Conservation (phyloP, 129 eudicot genomes). For the Flaveria brownii region DNA sequence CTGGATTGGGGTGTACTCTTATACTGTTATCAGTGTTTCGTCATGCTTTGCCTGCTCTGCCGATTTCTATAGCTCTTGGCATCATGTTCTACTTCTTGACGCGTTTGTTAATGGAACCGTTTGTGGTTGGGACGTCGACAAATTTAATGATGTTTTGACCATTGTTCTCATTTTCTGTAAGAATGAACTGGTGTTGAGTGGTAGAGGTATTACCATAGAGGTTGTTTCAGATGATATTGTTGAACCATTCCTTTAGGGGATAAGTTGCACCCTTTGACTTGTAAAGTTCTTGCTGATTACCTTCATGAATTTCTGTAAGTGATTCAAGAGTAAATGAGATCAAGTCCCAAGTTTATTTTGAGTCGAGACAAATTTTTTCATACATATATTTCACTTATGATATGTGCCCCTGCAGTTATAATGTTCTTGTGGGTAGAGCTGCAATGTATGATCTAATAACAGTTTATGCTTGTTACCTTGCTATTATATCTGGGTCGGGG, state of each 20-base stretch:
- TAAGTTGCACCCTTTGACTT: not conserved
- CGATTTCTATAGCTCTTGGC: constrained; percentile 86
- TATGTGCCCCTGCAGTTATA: constrained; percentile 38
- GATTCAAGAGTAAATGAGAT: constrained; percentile 35
- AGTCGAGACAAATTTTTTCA: not conserved
- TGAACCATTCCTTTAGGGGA: constrained; percentile 28
- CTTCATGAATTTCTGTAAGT: not conserved
- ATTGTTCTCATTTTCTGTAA: constrained; percentile 8
- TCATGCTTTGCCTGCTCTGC: constrained; percentile 96
- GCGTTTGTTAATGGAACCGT: constrained; percentile 90
- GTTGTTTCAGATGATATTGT: constrained; percentile 9
- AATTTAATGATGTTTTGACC: constrained; percentile 86
- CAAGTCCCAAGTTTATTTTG: constrained; percentile 1
- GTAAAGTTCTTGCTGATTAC: too few relatives aligned
- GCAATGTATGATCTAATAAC: constrained; percentile 99
- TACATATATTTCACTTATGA: not conserved
- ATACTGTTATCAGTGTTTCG: constrained; percentile 87
- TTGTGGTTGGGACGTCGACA: constrained; percentile 88
- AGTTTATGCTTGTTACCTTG: constrained; percentile 97
- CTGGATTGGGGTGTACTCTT: constrained; percentile 94
- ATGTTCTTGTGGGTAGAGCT: constrained; percentile 97
- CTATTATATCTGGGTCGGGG: constrained; percentile 88
- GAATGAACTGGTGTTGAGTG: not conserved
- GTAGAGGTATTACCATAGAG: constrained; percentile 26
- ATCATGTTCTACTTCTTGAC: constrained; percentile 93